Evolutionary conservation across 2,329 filamentous ascomycete genomes (phyloP), one percentile per base, ranked within the genome.

Genomic region (Coniochaeta hoffmannii): DNA sequence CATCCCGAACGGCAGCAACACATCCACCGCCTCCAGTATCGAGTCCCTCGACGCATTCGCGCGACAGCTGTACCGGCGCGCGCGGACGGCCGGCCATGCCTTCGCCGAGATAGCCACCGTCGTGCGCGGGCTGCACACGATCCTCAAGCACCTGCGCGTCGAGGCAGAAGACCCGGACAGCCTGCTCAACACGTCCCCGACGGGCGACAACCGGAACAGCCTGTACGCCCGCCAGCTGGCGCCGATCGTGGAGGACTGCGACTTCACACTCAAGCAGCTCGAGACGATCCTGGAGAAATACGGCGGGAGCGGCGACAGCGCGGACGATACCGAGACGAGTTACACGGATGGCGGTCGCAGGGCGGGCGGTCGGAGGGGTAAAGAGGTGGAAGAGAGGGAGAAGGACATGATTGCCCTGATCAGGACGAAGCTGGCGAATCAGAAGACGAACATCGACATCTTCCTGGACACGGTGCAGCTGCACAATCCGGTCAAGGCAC

Each of bases 391-490:
- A 56, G 51, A 57, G 56, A 56, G 59, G 50, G 57, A 61, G 54
- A 64, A 65, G 28, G 69, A 71, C 34, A 71, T 67, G 65, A 65
- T 81, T 32, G 70, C 69, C 6, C 63, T 76, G 54, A 70, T 78
- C 55, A 69, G 70, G 44, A 65, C 67, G 36, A 78, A 77, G 61
- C 69, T 86, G 49, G 69, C 72, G 9, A 74, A 74, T 57, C 78
- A 83, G 57, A 80, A 77, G 63, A 72, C 74, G 5, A 76, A 71
- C 36, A 73, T 86, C 50, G 77, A 80, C 54, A 69, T 76, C 61
- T 82, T 85, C 58, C 72, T 86, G 17, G 77, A 85, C 61, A 78
- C 77, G 0, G 73, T 85, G 17, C 80, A 84, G 63, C 63, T 82
- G 44, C 74, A 78, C 56, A 74, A 76, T 55, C 72, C 73, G 0